Conservation (phyloP, 2,329 filamentous ascomycete species). For the Pestalotiopsis sp. region DNA sequence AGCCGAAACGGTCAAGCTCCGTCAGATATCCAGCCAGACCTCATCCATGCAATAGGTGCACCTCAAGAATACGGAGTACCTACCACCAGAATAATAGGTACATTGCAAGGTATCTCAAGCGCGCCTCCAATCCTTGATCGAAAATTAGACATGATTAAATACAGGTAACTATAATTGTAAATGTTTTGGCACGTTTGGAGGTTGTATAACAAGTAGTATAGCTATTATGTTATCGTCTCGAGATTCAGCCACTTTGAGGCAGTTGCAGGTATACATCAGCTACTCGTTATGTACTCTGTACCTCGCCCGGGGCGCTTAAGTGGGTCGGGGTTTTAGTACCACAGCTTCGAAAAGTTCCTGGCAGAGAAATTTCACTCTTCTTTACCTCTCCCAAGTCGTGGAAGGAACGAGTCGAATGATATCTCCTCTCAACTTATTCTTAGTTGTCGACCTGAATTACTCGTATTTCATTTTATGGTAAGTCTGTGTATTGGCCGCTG, state of each 20-base stretch:
- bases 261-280: background rate
- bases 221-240: too few relatives aligned
- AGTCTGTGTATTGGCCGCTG: background rate
- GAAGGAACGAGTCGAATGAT: background rate
- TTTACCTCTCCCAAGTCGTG: background rate
- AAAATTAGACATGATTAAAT: too few relatives aligned
- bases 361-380: background rate
- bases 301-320: background rate
- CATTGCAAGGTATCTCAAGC: too few relatives aligned
- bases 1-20: slow-evolving; percentile 2
- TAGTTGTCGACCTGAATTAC: background rate
- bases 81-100: too few relatives aligned
- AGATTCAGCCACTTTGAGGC: too few relatives aligned
- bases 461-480: background rate
- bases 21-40: background rate
- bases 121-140: too few relatives aligned
- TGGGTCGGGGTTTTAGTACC: background rate
- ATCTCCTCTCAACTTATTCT: background rate
- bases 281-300: too few relatives aligned
- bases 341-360: background rate
- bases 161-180: too few relatives aligned
- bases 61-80: background rate
- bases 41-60: background rate
- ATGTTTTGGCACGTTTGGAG: too few relatives aligned
- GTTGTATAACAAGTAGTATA: too few relatives aligned